Conservation (phyloP, 495 filamentous ascomycete genomes). For the Diplogelasinospora grovesii region DNA sequence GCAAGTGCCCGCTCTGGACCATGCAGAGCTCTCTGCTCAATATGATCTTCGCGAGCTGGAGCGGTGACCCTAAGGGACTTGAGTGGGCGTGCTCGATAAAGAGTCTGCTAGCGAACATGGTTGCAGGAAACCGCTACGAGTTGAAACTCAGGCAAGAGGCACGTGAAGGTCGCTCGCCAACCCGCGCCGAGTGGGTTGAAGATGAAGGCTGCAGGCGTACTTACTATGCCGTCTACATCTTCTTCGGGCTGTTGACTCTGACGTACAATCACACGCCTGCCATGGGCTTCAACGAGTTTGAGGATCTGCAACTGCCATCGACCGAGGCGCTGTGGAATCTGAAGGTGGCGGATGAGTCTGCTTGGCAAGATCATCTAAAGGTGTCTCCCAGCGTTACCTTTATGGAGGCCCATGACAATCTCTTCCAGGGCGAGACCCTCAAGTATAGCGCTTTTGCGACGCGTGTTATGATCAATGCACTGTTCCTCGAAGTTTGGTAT, state of each 20-base stretch:
- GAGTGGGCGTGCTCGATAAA: slow-evolving; percentile 99
- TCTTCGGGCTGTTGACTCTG: slow-evolving; percentile 91
- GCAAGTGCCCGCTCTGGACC: slow-evolving; percentile 94
- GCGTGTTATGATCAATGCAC: slow-evolving; percentile 96
- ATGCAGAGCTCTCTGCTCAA: slow-evolving; percentile 95
- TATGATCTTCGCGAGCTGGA: slow-evolving; percentile 99
- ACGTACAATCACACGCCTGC: slow-evolving; percentile 96
- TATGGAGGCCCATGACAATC: slow-evolving; percentile 84
- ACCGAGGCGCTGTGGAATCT: slow-evolving; percentile 94
- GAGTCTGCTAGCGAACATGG: slow-evolving; percentile 96
- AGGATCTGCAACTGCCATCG: slow-evolving; percentile 84
- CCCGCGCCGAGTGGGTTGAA: slow-evolving; percentile 88
- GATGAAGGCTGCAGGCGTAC: slow-evolving; percentile 95
- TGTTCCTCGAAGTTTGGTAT: slow-evolving; percentile 98
- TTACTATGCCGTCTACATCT: slow-evolving; percentile 99
- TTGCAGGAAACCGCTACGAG: slow-evolving; percentile 94
- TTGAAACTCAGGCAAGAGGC: slow-evolving; percentile 85
- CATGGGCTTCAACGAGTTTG: slow-evolving; percentile 97
- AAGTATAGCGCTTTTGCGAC: slow-evolving; percentile 97
- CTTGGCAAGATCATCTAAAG: slow-evolving; percentile 72
- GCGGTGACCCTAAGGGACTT: slow-evolving; percentile 91
- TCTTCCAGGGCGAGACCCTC: slow-evolving; percentile 86
- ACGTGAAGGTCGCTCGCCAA: slow-evolving; percentile 69
- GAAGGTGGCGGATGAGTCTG: slow-evolving; percentile 67
- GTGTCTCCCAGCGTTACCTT: slow-evolving; percentile 72